These are phyloP conservation scores for Cadophora sp. DNA, from an alignment of 2,329 filamentous ascomycete genomes.

Conservation along the genomic window DNA sequence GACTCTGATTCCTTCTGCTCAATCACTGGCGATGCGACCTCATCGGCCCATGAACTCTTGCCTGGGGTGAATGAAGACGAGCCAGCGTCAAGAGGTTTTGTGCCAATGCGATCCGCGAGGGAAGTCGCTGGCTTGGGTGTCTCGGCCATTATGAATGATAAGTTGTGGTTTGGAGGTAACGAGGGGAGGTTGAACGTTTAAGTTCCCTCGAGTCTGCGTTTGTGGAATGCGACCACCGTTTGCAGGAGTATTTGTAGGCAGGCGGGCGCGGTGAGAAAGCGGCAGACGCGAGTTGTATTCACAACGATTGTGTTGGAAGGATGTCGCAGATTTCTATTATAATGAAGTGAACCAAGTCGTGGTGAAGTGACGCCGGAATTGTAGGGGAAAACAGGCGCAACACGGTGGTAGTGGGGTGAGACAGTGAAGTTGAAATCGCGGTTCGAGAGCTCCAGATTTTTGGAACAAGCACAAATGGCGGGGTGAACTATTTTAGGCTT, in stretches of 20 bases:
- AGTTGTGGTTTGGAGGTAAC: not conserved
- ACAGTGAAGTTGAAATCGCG: not conserved
- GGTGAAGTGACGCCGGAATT: not conserved
- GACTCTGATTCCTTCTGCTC: constrained; percentile 24
- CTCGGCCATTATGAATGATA: constrained; percentile 32
- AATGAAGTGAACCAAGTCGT: not conserved
- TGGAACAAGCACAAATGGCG: not conserved
- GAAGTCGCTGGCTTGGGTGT: constrained; percentile 45
- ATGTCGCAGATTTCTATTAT: not conserved
- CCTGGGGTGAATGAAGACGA: constrained; percentile 30
- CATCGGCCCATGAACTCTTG: constrained; percentile 49
- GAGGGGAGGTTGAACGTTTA: not conserved
- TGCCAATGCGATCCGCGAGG: constrained; percentile 53
- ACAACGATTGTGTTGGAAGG: not conserved
- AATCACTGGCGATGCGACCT: constrained; percentile 44
- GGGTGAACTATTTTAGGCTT: constrained; percentile 1
- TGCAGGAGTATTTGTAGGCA: constrained; percentile 11
- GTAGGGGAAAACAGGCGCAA: not conserved
- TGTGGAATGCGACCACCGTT: constrained; percentile 1
- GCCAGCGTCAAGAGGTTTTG: constrained; percentile 29
- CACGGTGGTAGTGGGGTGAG: not conserved
- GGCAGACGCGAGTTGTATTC: constrained; percentile 4
- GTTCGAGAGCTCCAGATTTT: constrained; percentile 3
- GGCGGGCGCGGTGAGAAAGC: not conserved
- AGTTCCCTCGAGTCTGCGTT: not conserved